Base-by-base conservation (phyloP, 2,329 filamentous ascomycete genomes). In the Cercospora citrullina region DNA sequence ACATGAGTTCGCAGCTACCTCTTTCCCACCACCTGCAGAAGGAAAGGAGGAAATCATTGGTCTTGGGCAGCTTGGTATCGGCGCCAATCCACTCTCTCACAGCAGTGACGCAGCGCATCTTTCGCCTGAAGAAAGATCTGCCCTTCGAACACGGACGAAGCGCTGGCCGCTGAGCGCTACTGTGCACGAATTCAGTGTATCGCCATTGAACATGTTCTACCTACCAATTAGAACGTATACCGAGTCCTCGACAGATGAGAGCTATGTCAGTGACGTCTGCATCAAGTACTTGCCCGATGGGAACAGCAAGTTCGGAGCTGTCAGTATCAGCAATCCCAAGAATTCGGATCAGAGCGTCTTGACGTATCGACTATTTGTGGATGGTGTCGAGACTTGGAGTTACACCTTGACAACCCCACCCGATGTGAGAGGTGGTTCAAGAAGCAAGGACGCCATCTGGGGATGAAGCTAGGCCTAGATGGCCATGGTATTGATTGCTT, bases 1-100 rank as follows among this genome's bases (percentile, higher is more conserved):
- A n/a, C 95, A 99, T 77, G 95, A 99, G 79, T 98, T 98, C 78
- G 95, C 92, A 1, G 94, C 94, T 0, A 98, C 94, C 0, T 89
- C 90, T 0, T 90, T 89, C 74, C 87, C 87, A 8, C 85, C 86
- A 14, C 81, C 84, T 69, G 83, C 73, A 63, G 84, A 82, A 70
- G 87, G 87, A 60, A 86, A 79, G 65, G 77, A 76, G 61, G 75
- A 77, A 61, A 71, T 76, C 51, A 67, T 75, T 53, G 74, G 74
- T 6, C 72, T 77, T 2, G 75, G 72, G 16, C 68, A 63, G 23
- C 59, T 72, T 21, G 75, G 73, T 42, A 57, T 72, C 9, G 74
- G 73, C 23, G 74, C 72, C 5, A 68, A 70, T 18, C 61, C 67
- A 5, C 66, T 73, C 28, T 66, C 68, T 21, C 21, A 51, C 18